phyloP scores from a whole-genome alignment of 495 filamentous ascomycete genomes.

The Penicillium bovifimosum region DNA sequence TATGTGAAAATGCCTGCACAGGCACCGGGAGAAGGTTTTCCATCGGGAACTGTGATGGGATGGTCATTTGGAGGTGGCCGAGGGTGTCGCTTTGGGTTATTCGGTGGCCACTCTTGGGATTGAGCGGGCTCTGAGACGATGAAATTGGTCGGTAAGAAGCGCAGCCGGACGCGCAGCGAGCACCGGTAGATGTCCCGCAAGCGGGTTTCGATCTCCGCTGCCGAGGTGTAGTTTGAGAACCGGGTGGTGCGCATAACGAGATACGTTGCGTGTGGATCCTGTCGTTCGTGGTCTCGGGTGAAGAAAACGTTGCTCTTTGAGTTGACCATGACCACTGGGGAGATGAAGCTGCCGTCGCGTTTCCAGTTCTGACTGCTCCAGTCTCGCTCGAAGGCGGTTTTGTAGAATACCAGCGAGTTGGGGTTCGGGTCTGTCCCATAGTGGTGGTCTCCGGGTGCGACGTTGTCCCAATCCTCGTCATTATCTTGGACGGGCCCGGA shows the following conservation, averaged over 20 bases:
- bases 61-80: neutral
- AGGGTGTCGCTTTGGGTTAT: neutral
- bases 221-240: slow-evolving; percentile 49
- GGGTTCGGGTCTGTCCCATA: neutral
- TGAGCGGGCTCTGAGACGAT: slow-evolving; percentile 10
- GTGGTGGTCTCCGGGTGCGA: neutral
- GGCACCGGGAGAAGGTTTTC: slow-evolving; percentile 38
- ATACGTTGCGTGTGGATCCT: slow-evolving; percentile 37
- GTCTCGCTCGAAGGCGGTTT: slow-evolving; percentile 38
- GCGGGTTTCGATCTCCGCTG: slow-evolving; percentile 59
- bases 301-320: slow-evolving; percentile 64
- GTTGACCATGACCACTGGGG: slow-evolving; percentile 53
- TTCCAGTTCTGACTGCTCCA: slow-evolving; percentile 60
- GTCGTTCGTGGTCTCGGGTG: slow-evolving; percentile 21
- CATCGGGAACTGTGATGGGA: neutral
- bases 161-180: slow-evolving; percentile 56
- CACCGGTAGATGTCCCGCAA: slow-evolving; percentile 50
- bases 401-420: slow-evolving; percentile 25
- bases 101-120: neutral
- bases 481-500: slow-evolving; percentile 29
- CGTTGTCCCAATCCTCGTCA: slow-evolving; percentile 32
- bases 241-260: slow-evolving; percentile 60
- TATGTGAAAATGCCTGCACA: slow-evolving; percentile 72
- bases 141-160: slow-evolving; percentile 23
- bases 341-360: slow-evolving; percentile 37